Evolutionary conservation across 306 rosid species (phyloP), one percentile per base, ranked within the genome.

Genomic region (Luffa acutangula): DNA sequence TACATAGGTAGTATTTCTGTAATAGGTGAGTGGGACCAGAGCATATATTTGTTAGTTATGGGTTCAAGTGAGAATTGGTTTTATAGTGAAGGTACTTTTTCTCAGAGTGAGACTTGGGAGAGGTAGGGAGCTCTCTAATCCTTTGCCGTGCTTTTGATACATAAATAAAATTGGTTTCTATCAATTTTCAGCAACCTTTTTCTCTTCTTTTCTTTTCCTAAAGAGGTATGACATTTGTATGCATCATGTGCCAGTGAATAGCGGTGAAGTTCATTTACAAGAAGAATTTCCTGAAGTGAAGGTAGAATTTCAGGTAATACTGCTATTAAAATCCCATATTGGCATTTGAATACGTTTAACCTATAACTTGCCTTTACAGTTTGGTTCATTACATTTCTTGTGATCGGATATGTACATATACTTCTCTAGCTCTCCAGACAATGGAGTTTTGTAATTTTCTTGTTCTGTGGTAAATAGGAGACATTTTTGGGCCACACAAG

Each of bases 401-500:
- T 48, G 15, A 31, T 48, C 31, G 14, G 59, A 13, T 46, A 48
- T 72, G 57, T 71, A 14, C 77, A 6, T 71, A 3, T 20, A 13
- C 12, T 46, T 48, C 77, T 76, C 51, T 76, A 20, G 15, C 37
- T 54, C 36, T 37, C 33, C 42, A 5, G 39, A 42, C 33, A 76
- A 10, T 14, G 75, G 81, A 67, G 78, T 66, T 79, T 57, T 71
- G 5, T 87, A 83, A 91, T 80, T 69, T 73, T 84, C 62, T 20
- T 64, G 80, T 82, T 48, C 70, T 45, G 4, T 90, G 84, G 75
- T 87, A 84, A 86, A 51, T 76, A 94, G 98, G 98, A 94, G 91
- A 89, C 97, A 80, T 94, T 94, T 85, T 84, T 94, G 90, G 98
- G 98, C 78, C 98, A 94, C 85, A 92, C 97, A 33, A 92, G 93